These are phyloP conservation scores for Acarospora socialis DNA, from an alignment of 2,329 filamentous ascomycete species.

Conservation along the genomic window DNA sequence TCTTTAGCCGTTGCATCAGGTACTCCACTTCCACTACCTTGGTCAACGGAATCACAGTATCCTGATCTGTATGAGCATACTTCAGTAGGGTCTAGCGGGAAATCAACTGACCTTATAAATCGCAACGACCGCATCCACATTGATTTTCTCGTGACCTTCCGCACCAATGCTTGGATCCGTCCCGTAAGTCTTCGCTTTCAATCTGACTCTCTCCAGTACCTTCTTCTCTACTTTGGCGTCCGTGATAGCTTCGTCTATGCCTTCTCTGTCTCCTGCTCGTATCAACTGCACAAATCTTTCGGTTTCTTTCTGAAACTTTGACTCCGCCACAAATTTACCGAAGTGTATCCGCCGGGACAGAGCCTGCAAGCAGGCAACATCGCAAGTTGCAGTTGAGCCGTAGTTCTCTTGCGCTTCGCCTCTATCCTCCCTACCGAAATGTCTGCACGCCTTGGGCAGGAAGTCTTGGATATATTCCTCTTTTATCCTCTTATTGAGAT, in stretches of 20 bases:
- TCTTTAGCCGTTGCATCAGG: slow-evolving; percentile 74
- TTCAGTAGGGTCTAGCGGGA: background rate
- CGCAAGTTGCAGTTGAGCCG: slow-evolving; percentile 78
- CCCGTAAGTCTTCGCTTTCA: slow-evolving; percentile 90
- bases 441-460: slow-evolving; percentile 68
- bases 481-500: slow-evolving; percentile 80
- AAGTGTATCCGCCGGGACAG: slow-evolving; percentile 87
- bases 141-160: slow-evolving; percentile 52
- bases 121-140: slow-evolving; percentile 75
- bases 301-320: slow-evolving; percentile 75
- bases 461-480: slow-evolving; percentile 69
- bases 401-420: slow-evolving; percentile 89
- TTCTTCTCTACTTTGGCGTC: slow-evolving; percentile 79
- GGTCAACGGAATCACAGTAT: slow-evolving; percentile 89
- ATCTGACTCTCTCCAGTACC: slow-evolving; percentile 68
- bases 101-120: slow-evolving; percentile 54
- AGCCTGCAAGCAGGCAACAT: slow-evolving; percentile 81
- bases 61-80: slow-evolving; percentile 21
- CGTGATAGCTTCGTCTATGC: slow-evolving; percentile 81
- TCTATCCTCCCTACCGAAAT: slow-evolving; percentile 62
- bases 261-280: slow-evolving; percentile 60
- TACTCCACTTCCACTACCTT: slow-evolving; percentile 98
- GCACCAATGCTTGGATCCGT: slow-evolving; percentile 60
- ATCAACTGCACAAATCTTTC: slow-evolving; percentile 74
- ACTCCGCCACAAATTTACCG: slow-evolving; percentile 95